Conservation (phyloP, 2,329 filamentous ascomycete species). For the Hypoxylon rubiginosum region DNA sequence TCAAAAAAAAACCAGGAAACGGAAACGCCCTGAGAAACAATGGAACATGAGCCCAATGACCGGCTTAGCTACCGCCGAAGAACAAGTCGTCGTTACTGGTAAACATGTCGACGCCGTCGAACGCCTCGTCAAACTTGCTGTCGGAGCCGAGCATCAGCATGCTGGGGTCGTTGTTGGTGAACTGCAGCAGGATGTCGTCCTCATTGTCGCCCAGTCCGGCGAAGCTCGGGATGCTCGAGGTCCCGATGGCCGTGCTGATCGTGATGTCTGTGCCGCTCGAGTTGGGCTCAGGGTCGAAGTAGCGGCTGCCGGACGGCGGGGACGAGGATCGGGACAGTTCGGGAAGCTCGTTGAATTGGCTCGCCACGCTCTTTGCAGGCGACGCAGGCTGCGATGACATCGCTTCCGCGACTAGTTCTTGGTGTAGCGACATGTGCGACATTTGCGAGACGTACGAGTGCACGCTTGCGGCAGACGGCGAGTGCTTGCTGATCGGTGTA, state of each 20-base stretch:
- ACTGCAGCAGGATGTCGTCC: conserved; percentile 63
- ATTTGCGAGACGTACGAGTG: conserved; percentile 63
- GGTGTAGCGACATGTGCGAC: conserved; percentile 50
- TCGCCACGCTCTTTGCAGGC: conserved; percentile 60
- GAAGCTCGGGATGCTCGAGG: conserved; percentile 49
- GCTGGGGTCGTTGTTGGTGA: conserved; percentile 59
- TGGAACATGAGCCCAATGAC: neutral
- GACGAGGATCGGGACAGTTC: conserved; percentile 73
- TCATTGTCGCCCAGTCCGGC: conserved; percentile 53
- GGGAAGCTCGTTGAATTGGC: conserved; percentile 70
- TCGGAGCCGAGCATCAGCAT: conserved; percentile 61
- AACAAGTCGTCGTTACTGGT: conserved; percentile 65
- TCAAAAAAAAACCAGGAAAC: conserved; percentile 4
- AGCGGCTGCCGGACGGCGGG: conserved; percentile 62
- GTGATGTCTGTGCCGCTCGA: conserved; percentile 52
- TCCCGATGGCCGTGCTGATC: conserved; percentile 51
- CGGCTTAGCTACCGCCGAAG: conserved; percentile 56
- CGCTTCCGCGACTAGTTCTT: conserved; percentile 58
- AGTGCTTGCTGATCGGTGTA: conserved; percentile 51
- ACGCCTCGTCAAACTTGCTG: conserved; percentile 67
- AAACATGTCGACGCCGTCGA: conserved; percentile 66
- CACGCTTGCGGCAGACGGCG: conserved; percentile 62
- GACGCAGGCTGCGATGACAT: conserved; percentile 41
- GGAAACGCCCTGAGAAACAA: conserved; percentile 30
- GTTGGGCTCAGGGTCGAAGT: conserved; percentile 62